Percentiles rank a stretch among this genome's conserved stretches.
Conservation (phyloP, 495 filamentous ascomycete species). For the Chaetomidium leptoderma region DNA sequence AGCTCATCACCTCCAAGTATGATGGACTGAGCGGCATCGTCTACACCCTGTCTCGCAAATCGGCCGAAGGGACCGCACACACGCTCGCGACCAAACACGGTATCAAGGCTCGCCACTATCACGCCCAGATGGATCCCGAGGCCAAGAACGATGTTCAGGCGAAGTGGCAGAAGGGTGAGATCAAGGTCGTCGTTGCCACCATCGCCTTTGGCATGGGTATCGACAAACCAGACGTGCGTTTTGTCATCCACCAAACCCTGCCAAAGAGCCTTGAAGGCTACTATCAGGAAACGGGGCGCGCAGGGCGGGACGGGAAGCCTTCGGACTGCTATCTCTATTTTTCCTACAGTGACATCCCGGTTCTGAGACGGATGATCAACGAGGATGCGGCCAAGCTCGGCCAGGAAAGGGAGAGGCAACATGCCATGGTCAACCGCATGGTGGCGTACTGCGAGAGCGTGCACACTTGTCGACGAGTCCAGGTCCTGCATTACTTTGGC, state of each 20-base stretch:
- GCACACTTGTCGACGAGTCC: constrained; percentile 77
- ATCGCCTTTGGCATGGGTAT: constrained; percentile 99
- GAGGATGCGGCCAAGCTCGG: constrained; percentile 58
- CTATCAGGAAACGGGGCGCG: constrained; percentile 94
- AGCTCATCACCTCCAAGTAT: constrained; percentile 65
- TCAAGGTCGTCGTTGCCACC: constrained; percentile 94
- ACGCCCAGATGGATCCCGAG: constrained; percentile 65
- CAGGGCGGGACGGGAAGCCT: constrained; percentile 80
- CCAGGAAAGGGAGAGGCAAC: constrained; percentile 64
- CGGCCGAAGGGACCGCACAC: constrained; percentile 73
- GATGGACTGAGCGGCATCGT: constrained; percentile 78
- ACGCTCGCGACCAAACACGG: constrained; percentile 55
- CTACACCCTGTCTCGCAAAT: constrained; percentile 82
- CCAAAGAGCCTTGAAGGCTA: constrained; percentile 98
- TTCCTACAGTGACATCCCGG: constrained; percentile 61
- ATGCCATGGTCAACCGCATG: constrained; percentile 77
- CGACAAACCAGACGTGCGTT: constrained; percentile 92
- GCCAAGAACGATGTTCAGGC: constrained; percentile 66
- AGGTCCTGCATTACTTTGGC: constrained; percentile 88
- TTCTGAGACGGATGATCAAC: constrained; percentile 69
- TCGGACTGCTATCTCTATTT: constrained; percentile 92
- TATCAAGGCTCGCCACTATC: constrained; percentile 79
- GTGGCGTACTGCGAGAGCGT: constrained; percentile 83
- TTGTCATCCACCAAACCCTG: constrained; percentile 86
- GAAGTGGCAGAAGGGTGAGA: constrained; percentile 72